Evolutionary conservation across 768 basidiomycete genomes (phyloP), one percentile per base, ranked within the genome.

Genomic region (Macrolepiota fuliginosa): DNA sequence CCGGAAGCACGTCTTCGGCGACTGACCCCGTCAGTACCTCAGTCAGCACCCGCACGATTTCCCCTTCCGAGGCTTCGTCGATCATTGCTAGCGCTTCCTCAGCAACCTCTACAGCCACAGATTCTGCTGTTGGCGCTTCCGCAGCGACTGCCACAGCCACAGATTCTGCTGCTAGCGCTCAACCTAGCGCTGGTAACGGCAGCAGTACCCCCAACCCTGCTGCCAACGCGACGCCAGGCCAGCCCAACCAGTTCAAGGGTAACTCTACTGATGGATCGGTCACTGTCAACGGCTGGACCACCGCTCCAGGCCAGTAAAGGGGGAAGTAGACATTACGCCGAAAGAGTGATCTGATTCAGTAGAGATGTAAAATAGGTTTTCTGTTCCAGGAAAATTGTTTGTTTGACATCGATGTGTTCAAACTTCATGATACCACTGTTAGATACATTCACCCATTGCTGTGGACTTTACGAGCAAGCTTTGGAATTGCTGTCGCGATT

Each of bases 251-350:
- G 39, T 71, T 69, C 67, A 78, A 74, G 12, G 85, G 84, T 59
- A 66, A 68, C 32, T 73, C 76, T 39, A 58, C 75, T 11, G 78
- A 80, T 63, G 81, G 80, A 27, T 64, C 69, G 35, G 71, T 81
- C 58, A 76, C 71, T 61, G 80, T 85, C 55, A 70, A 77, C 51
- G 87, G 86, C 13, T 79, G 83, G 79, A 68, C 52, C 13, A 61
- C 58, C 40, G 13, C 36, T 32, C 56, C 60, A 13, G 4, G 53
- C 47, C 45, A 37, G n/a, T 61, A 25, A 61, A 37, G 45, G 35
- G 12, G 32, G 52, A 25, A 9, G 42, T 17, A n/a, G 40, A 6
- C 19, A 10, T 45, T 17, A 19, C 7, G 17, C 7, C n/a, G 42
- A 45, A 15, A 45, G n/a, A 40, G n/a, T 32, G 29, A 32, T 52